phyloP scores from a whole-genome alignment of 2,329 filamentous ascomycete genomes.

The Sporothrix pallida region DNA sequence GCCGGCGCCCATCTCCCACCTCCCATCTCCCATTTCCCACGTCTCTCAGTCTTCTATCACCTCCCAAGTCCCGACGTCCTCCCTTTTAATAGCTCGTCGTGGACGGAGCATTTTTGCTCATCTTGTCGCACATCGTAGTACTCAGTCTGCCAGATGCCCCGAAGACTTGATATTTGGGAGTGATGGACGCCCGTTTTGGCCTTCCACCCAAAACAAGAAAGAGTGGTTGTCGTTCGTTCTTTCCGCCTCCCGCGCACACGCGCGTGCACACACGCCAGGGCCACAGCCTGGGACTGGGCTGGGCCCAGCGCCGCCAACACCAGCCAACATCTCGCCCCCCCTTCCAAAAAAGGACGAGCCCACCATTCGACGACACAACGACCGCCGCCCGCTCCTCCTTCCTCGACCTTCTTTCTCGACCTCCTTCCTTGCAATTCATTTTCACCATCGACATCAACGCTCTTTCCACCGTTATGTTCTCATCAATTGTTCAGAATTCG shows the following conservation, averaged over 20 bases:
- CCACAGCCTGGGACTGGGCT: not conserved
- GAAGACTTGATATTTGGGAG: not conserved
- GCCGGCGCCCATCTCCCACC: slow-evolving; percentile 21
- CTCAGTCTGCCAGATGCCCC: not conserved
- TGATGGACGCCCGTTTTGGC: not conserved
- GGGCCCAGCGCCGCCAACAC: not conserved
- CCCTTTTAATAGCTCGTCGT: not conserved
- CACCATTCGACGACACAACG: slow-evolving; percentile 16
- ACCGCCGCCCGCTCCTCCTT: not conserved
- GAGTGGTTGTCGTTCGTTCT: slow-evolving; percentile 17
- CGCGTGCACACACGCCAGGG: slow-evolving; percentile 18
- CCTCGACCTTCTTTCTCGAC: not conserved
- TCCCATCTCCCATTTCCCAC: slow-evolving; percentile 9
- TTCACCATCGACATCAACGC: no score
- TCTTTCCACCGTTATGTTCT: no score
- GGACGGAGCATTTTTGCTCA: not conserved
- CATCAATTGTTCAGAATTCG: no score
- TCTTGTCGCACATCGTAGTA: not conserved
- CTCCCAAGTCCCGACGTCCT: not conserved
- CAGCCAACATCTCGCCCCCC: slow-evolving; percentile 4
- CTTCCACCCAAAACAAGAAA: not conserved
- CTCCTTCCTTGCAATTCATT: not conserved
- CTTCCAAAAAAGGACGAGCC: slow-evolving; percentile 30
- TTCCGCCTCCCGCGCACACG: slow-evolving; percentile 24
- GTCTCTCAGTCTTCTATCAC: not conserved